phyloP scores from a whole-genome alignment of 1,139 yeast genomes.

The Zygosaccharomyces sapae region DNA sequence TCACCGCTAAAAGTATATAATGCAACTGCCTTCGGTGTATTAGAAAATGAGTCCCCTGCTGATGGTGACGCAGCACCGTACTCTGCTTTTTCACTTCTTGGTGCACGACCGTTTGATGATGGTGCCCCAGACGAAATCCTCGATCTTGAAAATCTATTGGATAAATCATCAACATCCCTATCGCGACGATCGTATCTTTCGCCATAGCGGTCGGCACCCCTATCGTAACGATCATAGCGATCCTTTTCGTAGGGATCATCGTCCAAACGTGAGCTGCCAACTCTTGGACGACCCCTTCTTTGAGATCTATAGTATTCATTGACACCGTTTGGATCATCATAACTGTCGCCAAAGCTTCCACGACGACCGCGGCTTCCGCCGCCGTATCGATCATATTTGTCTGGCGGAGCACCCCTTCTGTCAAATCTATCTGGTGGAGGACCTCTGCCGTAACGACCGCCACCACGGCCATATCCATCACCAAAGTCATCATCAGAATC shows the following conservation, averaged over 20 bases:
- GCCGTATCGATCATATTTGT: conserved; percentile 9
- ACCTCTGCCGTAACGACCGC: conserved; percentile 15
- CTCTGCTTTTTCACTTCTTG: conserved; percentile 53
- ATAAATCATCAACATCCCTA: conserved; percentile 36
- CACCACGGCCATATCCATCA: conserved; percentile 12
- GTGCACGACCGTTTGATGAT: conserved; percentile 26
- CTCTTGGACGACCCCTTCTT: conserved; percentile 19
- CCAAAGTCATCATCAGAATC: conserved; percentile 30
- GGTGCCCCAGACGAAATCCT: conserved; percentile 29
- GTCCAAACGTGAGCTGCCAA: conserved; percentile 57
- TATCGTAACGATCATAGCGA: conserved; percentile 12
- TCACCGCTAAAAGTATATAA: conserved; percentile 71
- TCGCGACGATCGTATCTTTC: conserved; percentile 12
- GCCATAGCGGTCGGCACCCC: conserved; percentile 5
- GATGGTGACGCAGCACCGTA: conserved; percentile 28
- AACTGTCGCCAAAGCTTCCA: conserved; percentile 6
- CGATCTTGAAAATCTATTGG: conserved; percentile 35
- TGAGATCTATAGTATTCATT: conserved; percentile 33
- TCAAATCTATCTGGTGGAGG: conserved; percentile 8
- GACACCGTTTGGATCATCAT: conserved; percentile 38
- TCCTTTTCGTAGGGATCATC: conserved; percentile 67
- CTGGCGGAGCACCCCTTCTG: conserved; percentile 10
- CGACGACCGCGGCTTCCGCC: conserved; percentile 16
- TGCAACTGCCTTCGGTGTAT: conserved; percentile 80
- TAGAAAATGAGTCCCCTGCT: conserved; percentile 35